These are phyloP conservation scores for Exobasidium rhododendri DNA, from an alignment of 1,284 basidiomycete genomes.

Conservation along the genomic window DNA sequence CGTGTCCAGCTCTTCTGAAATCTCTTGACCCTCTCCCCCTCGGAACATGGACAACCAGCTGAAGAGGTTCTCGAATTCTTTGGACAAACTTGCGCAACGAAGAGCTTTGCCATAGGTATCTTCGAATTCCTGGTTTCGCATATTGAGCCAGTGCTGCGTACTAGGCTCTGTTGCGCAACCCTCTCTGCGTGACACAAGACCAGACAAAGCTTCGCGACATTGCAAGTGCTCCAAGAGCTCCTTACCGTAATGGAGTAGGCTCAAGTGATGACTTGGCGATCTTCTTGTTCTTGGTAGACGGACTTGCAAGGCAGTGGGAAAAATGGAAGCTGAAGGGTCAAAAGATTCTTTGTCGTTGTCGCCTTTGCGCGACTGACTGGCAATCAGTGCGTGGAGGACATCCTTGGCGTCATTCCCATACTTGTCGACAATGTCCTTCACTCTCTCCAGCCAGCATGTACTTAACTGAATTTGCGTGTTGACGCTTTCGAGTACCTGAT, in stretches of 20 bases:
- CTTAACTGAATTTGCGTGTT: constrained; percentile 24
- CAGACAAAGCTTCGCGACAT: constrained; percentile 28
- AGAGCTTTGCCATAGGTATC: neutral
- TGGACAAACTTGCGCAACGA: neutral
- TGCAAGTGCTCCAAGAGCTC: constrained; percentile 37
- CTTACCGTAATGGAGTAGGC: constrained; percentile 24
- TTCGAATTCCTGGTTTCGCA: neutral
- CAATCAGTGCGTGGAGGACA: constrained; percentile 23
- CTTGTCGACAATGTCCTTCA: constrained; percentile 15
- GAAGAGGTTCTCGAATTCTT: constrained; percentile 15
- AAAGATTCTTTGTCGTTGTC: constrained; percentile 2
- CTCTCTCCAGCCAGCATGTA: constrained; percentile 15
- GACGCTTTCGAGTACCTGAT: constrained; percentile 23
- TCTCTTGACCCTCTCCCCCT: constrained; percentile 23
- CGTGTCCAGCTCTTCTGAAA: constrained; percentile 27
- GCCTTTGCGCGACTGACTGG: neutral
- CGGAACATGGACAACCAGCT: constrained; percentile 30
- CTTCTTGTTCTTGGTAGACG: constrained; percentile 24
- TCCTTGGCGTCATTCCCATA: constrained; percentile 33
- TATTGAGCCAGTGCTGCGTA: neutral
- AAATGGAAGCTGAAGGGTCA: constrained; percentile 13
- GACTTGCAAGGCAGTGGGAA: constrained; percentile 22
- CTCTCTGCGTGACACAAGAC: constrained; percentile 2
- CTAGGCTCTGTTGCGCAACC: neutral
- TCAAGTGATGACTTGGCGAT: constrained; percentile 29